Conservation (phyloP, 495 filamentous ascomycete genomes). For the Gamarada debralockiae region DNA sequence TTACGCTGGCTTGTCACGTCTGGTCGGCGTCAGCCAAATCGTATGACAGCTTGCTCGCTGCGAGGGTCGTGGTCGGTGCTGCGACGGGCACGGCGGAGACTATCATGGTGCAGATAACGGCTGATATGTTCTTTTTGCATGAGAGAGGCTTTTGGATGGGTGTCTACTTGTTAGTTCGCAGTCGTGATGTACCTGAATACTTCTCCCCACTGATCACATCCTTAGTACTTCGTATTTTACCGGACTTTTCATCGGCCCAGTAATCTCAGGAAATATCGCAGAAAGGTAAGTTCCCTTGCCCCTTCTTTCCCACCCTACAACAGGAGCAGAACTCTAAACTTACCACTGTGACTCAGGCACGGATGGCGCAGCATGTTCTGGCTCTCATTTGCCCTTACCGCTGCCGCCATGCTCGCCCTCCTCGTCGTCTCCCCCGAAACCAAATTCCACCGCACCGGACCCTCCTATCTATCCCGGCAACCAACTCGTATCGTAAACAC, state of each 20-base stretch:
- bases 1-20: not conserved
- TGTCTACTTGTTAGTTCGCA: not conserved
- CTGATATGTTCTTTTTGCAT: constrained; percentile 54
- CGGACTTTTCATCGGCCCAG: not conserved
- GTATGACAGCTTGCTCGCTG: not conserved
- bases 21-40: constrained; percentile 1
- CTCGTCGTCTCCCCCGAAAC: constrained; percentile 57
- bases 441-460: constrained; percentile 44
- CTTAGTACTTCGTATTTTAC: not conserved
- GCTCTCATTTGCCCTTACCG: constrained; percentile 49
- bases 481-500: too few species aligned
- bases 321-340: too few species aligned
- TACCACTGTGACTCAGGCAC: not conserved
- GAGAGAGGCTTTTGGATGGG: not conserved
- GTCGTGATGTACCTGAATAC: too few species aligned
- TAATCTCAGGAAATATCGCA: not conserved
- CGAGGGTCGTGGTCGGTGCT: constrained; percentile 44
- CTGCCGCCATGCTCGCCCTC: constrained; percentile 37
- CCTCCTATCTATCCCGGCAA: too few species aligned
- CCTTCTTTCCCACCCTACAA: too few species aligned
- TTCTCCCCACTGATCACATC: constrained; percentile 32
- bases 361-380: constrained; percentile 54
- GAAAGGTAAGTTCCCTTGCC: not conserved
- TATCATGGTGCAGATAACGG: constrained; percentile 53
- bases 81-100: constrained; percentile 51